Evolutionary conservation across 345 rosid species (phyloP), one percentile per base, ranked within the genome.

Genomic region (Eucalyptus urophylla): DNA sequence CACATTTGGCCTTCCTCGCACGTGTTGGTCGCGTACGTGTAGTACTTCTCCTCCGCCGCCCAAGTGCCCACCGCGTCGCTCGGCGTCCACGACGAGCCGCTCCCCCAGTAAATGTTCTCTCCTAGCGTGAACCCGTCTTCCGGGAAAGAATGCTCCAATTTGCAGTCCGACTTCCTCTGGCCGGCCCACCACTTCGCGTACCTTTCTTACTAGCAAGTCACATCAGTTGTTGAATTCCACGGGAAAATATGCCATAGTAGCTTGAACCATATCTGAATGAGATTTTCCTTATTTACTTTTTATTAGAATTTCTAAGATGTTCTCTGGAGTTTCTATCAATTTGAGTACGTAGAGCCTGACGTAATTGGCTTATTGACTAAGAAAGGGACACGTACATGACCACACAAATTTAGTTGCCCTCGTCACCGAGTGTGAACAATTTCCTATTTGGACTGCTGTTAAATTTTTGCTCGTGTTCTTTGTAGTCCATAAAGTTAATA

Each of bases 81-180:
- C 2, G 98, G 97, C 13, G 91, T 92, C 97, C 96, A 97, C 24
- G 89, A 62, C 1, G 95, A 88, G 10, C 99, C 99, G 44, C 95
- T 92, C 49, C 99, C 99, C 99, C 98, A 95, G 29, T 69, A 97
- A 17, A 95, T 92, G 90, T 96, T 97, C 93, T 97, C 99, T 13
- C 99, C 99, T 1, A 94, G 93, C 92, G 93, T 93, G 93, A 94
- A 96, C 17, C 81, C 91, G 4, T 89, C 94, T 90, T 95, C 94
- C 4, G 97, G 94, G 80, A 95, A 93, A 2, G 99, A 97, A 65
- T 96, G 99, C 83, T 91, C 89, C 86, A 93, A 33, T 86, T 94
- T 91, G 93, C 99, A 97, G 89, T 96, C 98, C 37, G 89, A 67
- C 89, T 49, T 92, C 85, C 99, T 93, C 88, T 91, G 93, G 25